Evolutionary conservation across 805 yeast species (phyloP), one percentile per base, ranked within the genome.

Genomic region (Kuraishia ogatae): DNA sequence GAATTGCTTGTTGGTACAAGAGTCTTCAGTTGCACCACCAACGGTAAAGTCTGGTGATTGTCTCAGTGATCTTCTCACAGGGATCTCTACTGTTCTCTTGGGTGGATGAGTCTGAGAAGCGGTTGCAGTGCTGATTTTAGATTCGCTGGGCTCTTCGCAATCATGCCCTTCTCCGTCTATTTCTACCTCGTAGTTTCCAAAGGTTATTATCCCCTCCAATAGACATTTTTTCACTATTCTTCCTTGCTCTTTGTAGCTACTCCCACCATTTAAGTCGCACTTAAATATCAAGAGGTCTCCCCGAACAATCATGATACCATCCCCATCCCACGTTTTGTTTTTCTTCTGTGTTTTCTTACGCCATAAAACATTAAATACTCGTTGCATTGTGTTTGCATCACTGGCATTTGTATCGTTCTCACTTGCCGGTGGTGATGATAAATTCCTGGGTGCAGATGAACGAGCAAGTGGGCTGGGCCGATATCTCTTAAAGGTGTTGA

Each of bases 321-420:
- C 98, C 1, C 96, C 96, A 55, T 89, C 96, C 99, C 99, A 94
- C 0, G 90, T 84, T 66, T 92, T 92, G 67, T 91, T 83, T 74
- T 93, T 90, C 69, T 87, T 89, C 35, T 71, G 75, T 0, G 93
- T 74, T 48, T 76, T 75, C 66, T 89, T 90, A 39, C 99, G 73
- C 78, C 85, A 87, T 60, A 88, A 77, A 5, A 83, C 81, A 23
- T 64, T 58, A 59, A 63, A 48, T 20, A 23, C 50, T 17, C 51
- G 10, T 43, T 56, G 49, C 23, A 23, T 35, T 39, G 48, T 8
- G 35, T 28, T 28, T 28, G 35, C 35, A 4, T 35, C 43, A 11
- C 4, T 35, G 4, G 43, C 17, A 11, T 7, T 17, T 5, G 43
- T 3, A 10, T 10, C 29, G 29, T 10, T 26, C 29, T 26, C 8